Conservation (phyloP, 1,284 basidiomycete species). For the Irpex sp. region DNA sequence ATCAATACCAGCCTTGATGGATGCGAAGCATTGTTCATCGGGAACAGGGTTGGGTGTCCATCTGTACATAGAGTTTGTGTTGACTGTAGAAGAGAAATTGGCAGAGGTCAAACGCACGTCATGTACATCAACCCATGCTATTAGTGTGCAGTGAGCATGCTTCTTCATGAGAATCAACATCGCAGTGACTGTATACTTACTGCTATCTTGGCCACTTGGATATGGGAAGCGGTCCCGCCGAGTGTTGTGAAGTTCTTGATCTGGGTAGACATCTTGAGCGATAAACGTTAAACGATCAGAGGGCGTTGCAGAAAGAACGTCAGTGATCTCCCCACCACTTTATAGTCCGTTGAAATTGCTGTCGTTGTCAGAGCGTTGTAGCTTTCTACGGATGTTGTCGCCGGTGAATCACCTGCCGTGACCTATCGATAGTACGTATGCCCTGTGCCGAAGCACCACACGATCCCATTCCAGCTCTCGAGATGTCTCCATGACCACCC, state of each 20-base stretch:
- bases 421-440: no score
- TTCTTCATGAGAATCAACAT: no score
- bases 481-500: no score
- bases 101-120: conserved; percentile 25
- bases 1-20: conserved; percentile 59
- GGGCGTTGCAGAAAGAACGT: no score
- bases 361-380: no score
- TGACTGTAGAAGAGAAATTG: neutral
- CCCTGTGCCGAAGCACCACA: no score
- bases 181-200: conserved; percentile 19
- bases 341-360: no score
- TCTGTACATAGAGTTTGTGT: conserved; percentile 14
- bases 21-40: conserved; percentile 53
- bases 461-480: no score
- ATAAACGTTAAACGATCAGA: neutral
- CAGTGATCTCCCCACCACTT: no score
- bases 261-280: neutral
- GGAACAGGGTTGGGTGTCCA: conserved; percentile 35
- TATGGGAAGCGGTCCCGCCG: conserved; percentile 28
- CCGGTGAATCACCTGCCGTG: no score
- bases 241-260: conserved; percentile 19
- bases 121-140: conserved; percentile 54
- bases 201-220: conserved; percentile 31
- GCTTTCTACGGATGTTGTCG: no score
- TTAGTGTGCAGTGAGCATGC: neutral